These are phyloP conservation scores for Microdochium trichocladiopsis DNA, from an alignment of 2,329 filamentous ascomycete species.

Conservation along the genomic window DNA sequence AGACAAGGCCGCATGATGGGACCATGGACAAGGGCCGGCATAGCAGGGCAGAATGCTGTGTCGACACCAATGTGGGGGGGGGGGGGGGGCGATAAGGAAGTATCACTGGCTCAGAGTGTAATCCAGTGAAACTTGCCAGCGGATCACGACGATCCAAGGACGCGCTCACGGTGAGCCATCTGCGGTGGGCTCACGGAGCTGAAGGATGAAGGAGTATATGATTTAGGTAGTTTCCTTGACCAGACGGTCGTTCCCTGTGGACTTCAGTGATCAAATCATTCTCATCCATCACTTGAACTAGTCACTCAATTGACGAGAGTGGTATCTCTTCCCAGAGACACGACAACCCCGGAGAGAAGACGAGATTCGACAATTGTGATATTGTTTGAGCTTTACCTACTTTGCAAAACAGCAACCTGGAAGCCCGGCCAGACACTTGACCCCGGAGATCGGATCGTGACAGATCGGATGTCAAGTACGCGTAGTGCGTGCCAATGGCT, in stretches of 20 bases:
- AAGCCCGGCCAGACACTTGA: no score
- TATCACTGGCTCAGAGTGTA: neutral
- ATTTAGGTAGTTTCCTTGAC: neutral
- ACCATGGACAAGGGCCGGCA: neutral
- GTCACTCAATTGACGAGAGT: no score
- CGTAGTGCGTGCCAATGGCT: neutral
- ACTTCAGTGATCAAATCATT: neutral
- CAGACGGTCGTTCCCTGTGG: neutral
- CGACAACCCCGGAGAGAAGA: neutral
- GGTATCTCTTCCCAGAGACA: neutral
- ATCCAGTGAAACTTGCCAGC: neutral
- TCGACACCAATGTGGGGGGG: neutral
- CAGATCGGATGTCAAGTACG: neutral
- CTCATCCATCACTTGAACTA: no score
- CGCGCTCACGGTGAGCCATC: neutral
- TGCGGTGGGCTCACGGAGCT: neutral
- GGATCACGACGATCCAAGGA: neutral
- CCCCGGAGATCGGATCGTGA: no score
- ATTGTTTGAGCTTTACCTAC: no score
- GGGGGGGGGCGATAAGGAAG: neutral
- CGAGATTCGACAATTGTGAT: neutral
- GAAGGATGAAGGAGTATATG: neutral
- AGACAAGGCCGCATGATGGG: neutral
- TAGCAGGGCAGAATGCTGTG: neutral
- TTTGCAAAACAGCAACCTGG: no score